These are phyloP conservation scores for Salix udensis DNA, from an alignment of 345 rosid genomes.

Conservation along the genomic window DNA sequence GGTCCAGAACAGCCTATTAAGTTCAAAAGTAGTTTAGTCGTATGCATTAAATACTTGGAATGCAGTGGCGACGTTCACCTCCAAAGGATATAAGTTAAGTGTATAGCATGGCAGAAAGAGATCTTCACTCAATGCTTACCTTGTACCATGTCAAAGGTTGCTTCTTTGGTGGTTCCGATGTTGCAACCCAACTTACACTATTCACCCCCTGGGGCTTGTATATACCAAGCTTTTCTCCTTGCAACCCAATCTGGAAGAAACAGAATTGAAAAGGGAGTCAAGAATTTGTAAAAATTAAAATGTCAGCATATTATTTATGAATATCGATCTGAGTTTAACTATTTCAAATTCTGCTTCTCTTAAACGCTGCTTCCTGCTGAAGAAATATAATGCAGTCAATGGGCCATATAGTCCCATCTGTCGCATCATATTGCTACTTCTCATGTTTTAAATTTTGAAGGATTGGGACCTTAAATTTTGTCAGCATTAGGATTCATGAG, in stretches of 20 bases:
- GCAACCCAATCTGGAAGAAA: constrained; percentile 58
- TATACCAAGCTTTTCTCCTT: constrained; percentile 72
- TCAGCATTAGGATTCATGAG: not conserved
- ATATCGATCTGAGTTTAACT: not conserved
- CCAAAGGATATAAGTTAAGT: not conserved
- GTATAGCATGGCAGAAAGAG: not conserved
- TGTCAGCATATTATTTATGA: not conserved
- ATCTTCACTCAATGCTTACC: constrained; percentile 36
- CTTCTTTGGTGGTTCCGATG: constrained; percentile 58
- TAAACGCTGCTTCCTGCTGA: not conserved
- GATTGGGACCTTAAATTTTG: not conserved
- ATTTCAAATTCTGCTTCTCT: constrained; percentile 7
- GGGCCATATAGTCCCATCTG: not conserved
- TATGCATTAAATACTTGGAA: not conserved
- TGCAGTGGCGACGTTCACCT: not conserved
- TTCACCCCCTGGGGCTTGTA: constrained; percentile 48
- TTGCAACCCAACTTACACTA: constrained; percentile 57
- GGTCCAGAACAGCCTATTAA: constrained; percentile 60
- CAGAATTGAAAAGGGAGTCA: constrained; percentile 4
- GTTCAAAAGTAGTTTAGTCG: not conserved
- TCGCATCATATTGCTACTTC: not conserved
- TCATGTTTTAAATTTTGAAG: not conserved
- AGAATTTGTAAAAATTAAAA: constrained; percentile 4
- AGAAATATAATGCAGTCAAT: not conserved
- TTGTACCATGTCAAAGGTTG: constrained; percentile 92